Evolutionary conservation across 768 basidiomycete species (phyloP).

Genomic region (Suillus subluteus): DNA sequence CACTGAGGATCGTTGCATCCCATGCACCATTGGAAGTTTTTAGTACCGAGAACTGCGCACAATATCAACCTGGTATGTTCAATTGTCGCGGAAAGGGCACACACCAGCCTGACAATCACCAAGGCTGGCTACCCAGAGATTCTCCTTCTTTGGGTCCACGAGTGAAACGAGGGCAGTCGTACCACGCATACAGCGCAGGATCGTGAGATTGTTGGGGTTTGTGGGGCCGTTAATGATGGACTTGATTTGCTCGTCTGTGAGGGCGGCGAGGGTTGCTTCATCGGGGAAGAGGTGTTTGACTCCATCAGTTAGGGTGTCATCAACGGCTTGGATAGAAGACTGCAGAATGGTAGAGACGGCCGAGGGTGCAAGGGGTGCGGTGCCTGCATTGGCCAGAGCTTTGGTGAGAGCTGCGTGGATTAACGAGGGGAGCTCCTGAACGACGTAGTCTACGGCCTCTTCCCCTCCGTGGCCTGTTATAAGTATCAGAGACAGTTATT

Average conservation of each 20-base stretch:
- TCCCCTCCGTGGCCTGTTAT: slow-evolving; percentile 48
- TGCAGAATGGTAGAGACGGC: slow-evolving; percentile 38
- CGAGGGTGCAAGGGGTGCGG: slow-evolving; percentile 9
- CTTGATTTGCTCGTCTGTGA: slow-evolving; percentile 45
- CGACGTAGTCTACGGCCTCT: slow-evolving; percentile 48
- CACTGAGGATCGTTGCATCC: slow-evolving; percentile 44
- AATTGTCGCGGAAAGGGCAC: slow-evolving; percentile 13
- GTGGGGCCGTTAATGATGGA: slow-evolving; percentile 43
- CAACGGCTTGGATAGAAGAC: slow-evolving; percentile 41
- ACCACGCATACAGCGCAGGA: slow-evolving; percentile 54
- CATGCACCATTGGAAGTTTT: slow-evolving; percentile 37
- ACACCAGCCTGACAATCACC: slow-evolving; percentile 60
- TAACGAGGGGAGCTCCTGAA: slow-evolving; percentile 35
- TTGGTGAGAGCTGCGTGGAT: slow-evolving; percentile 33
- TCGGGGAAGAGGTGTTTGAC: slow-evolving; percentile 48
- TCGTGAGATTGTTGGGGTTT: slow-evolving; percentile 34
- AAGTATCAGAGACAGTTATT: slow-evolving; percentile 9
- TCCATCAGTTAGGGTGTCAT: slow-evolving; percentile 40
- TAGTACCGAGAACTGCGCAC: slow-evolving; percentile 45
- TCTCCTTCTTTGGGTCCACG: slow-evolving; percentile 43
- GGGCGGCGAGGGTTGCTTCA: slow-evolving; percentile 27
- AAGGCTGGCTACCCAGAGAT: slow-evolving; percentile 59
- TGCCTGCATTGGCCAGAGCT: slow-evolving; percentile 16
- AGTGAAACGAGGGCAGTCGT: slow-evolving; percentile 54
- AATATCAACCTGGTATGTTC: not conserved